These are phyloP conservation scores for Tubosaeta brunneosetosa DNA, from an alignment of 768 basidiomycete species.

Conservation along the genomic window DNA sequence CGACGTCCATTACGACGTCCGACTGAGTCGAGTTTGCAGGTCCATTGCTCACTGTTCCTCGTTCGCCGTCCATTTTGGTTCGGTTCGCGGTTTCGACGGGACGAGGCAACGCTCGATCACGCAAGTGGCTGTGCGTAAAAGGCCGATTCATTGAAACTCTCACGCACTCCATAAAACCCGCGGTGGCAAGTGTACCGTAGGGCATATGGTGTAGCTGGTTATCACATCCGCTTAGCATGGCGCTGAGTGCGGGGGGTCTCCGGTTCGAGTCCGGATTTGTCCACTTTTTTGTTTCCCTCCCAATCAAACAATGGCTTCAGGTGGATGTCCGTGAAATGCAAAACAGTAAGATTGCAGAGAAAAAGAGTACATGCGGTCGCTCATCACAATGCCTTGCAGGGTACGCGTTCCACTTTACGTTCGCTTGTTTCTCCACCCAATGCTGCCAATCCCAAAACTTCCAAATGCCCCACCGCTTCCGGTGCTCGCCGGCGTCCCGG, in stretches of 20 bases:
- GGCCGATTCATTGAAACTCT: not conserved
- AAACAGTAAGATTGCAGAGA: conserved; percentile 10
- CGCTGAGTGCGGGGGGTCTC: conserved; percentile 35
- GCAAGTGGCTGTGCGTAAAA: conserved; percentile 20
- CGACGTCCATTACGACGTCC: conserved; percentile 22
- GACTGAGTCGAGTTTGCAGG: not conserved
- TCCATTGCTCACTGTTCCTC: conserved; percentile 3
- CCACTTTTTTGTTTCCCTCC: conserved; percentile 17
- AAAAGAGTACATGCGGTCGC: conserved; percentile 7
- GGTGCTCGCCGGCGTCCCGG: conserved; percentile 19
- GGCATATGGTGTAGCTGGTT: conserved; percentile 39
- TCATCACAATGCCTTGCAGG: conserved; percentile 4
- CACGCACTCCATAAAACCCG: not conserved
- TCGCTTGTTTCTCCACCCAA: conserved; percentile 29
- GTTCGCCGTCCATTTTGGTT: conserved; percentile 23
- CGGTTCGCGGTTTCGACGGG: conserved; percentile 12
- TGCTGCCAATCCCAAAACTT: conserved; percentile 43
- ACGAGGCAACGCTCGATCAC: conserved; percentile 25
- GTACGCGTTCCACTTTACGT: conserved; percentile 14
- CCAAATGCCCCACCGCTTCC: conserved; percentile 43
- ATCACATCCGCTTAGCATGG: conserved; percentile 39
- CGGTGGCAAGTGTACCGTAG: not conserved
- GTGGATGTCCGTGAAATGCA: not conserved
- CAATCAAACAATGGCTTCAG: too few species aligned
- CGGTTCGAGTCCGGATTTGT: conserved; percentile 39